Conservation (phyloP, 495 filamentous ascomycete species). For the Ascodesmis nigricans region DNA sequence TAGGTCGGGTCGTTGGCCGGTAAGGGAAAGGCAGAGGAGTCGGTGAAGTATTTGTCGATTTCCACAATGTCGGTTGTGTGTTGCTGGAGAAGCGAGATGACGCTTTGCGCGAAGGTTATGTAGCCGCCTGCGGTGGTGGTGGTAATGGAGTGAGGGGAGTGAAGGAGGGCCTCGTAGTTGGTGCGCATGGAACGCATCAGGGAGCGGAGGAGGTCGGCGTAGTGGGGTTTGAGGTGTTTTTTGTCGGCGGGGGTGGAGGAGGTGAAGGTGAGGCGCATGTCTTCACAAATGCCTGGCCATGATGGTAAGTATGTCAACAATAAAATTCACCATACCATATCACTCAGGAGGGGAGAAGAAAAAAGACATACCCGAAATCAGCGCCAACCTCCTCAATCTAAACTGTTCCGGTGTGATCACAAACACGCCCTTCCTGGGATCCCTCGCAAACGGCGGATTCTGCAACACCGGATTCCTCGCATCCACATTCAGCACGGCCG, state of each 20-base stretch:
- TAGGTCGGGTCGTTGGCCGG: conserved; percentile 44
- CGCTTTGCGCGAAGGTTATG: conserved; percentile 41
- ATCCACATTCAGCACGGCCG: conserved; percentile 32
- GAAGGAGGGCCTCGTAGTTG: conserved; percentile 32
- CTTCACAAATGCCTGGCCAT: too few relatives aligned
- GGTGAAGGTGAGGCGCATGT: too few relatives aligned
- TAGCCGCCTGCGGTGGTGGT: too few relatives aligned
- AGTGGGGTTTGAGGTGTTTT: conserved; percentile 33
- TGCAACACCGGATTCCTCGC: conserved; percentile 29
- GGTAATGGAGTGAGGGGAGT: too few relatives aligned
- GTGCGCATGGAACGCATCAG: conserved; percentile 47
- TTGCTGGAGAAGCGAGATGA: conserved; percentile 43
- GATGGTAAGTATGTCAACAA: too few relatives aligned
- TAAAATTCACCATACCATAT: not conserved
- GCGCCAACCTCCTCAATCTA: conserved; percentile 32
- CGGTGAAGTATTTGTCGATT: conserved; percentile 46
- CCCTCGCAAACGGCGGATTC: conserved; percentile 40
- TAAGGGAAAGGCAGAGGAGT: conserved; percentile 41
- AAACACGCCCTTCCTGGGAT: conserved; percentile 24
- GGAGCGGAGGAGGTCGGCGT: conserved; percentile 31
- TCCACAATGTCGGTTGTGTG: conserved; percentile 38
- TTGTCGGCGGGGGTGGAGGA: too few relatives aligned
- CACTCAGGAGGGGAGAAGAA: not conserved
- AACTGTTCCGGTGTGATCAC: conserved; percentile 34
- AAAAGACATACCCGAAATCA: conserved; percentile 31